These are phyloP conservation scores for Phytopythium ostracodes DNA, from an alignment of 352 stramenopile species.

Conservation along the genomic window DNA sequence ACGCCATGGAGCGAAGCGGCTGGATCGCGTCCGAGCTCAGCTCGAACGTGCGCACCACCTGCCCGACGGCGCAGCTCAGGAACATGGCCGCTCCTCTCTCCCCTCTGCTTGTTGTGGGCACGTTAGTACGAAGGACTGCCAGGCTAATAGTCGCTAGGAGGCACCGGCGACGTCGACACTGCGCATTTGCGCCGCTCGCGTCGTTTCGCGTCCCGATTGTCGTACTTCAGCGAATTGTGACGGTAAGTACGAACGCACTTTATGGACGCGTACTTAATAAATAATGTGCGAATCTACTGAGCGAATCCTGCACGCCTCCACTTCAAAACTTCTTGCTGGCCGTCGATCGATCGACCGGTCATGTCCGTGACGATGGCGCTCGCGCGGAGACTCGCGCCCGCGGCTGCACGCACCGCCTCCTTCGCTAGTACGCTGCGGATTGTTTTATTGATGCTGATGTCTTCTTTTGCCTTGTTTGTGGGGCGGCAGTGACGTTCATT, in stretches of 20 bases:
- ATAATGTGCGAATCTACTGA: background rate
- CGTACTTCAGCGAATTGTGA: background rate
- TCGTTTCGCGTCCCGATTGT: background rate
- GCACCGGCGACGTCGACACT: background rate
- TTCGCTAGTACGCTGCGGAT: constrained; percentile 8
- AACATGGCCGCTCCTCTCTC: constrained; percentile 24
- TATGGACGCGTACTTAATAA: background rate
- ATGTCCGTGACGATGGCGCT: constrained; percentile 9
- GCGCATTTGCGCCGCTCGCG: background rate
- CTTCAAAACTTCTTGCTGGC: background rate
- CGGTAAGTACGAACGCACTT: background rate
- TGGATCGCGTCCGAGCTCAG: constrained; percentile 44
- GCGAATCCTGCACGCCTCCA: no score
- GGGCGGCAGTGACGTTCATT: no score
- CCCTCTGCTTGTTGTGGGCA: no score
- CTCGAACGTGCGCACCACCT: constrained; percentile 57
- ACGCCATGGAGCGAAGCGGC: constrained; percentile 37
- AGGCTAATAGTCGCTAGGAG: no score
- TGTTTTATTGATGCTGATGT: no score
- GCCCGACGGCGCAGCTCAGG: constrained; percentile 50
- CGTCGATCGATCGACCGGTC: background rate
- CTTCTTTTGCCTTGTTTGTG: no score
- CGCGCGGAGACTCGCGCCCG: constrained; percentile 2
- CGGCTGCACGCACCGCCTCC: constrained; percentile 9
- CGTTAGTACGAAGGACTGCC: no score